A percentile compares a stretch with the other conserved stretches of the same genome.
Conservation (phyloP, 345 rosid species). For the Rhodomyrtus tomentosa region DNA sequence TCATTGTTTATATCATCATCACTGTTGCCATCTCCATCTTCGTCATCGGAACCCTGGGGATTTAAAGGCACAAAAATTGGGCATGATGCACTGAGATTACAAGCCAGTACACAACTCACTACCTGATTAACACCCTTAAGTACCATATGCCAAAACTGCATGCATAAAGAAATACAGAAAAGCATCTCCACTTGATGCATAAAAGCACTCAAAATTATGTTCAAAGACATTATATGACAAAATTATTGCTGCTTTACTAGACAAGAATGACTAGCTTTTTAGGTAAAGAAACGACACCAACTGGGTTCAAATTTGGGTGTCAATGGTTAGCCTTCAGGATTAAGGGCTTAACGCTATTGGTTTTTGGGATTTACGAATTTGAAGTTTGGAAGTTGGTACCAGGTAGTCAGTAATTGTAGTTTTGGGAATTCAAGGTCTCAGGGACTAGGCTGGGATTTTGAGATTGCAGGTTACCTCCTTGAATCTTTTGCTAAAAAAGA, state of each 20-base stretch:
- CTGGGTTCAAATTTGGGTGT: not conserved
- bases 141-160: not conserved
- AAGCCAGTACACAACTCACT: not conserved
- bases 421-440: not conserved
- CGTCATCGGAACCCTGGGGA: conserved; percentile 41
- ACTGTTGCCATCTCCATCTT: conserved; percentile 16
- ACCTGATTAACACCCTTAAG: not conserved
- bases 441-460: not conserved
- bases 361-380: not conserved
- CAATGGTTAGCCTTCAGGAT: not conserved
- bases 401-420: not conserved
- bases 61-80: not conserved
- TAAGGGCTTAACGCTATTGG: not conserved
- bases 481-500: not conserved
- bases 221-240: not conserved
- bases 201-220: not conserved
- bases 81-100: not conserved
- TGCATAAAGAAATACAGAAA: not conserved
- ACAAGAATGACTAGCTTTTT: not conserved
- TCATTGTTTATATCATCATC: conserved; percentile 13
- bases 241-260: not conserved
- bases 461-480: not conserved
- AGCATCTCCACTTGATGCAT: not conserved
- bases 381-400: not conserved
- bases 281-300: not conserved